Conservation (phyloP, 768 basidiomycete species). For the Hemileccinum rubropunctum region DNA sequence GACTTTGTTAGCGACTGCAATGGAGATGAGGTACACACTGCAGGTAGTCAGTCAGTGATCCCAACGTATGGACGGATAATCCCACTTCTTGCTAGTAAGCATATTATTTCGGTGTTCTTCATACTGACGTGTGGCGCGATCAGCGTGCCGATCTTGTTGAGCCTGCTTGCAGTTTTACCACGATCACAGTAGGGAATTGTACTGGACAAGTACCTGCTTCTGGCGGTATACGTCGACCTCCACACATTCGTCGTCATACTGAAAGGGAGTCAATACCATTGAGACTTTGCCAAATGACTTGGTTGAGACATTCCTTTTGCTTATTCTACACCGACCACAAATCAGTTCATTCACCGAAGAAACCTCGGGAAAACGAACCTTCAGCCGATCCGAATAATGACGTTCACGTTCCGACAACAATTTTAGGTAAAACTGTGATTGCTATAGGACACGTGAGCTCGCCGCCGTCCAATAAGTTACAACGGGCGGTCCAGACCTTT, state of each 20-base stretch:
- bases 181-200: not conserved
- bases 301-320: constrained; percentile 26
- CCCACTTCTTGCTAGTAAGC: constrained; percentile 79
- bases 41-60: not conserved
- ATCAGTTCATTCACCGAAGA: constrained; percentile 1
- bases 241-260: constrained; percentile 80
- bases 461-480: not conserved
- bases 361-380: constrained; percentile 43
- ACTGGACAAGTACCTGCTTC: constrained; percentile 57
- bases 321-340: constrained; percentile 24
- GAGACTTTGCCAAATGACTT: not conserved
- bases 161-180: constrained; percentile 41
- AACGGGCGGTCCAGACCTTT: constrained; percentile 46
- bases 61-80: not conserved
- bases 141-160: constrained; percentile 73
- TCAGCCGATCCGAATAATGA: constrained; percentile 61
- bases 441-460: constrained; percentile 40
- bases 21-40: constrained; percentile 72
- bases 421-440: constrained; percentile 69
- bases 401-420: constrained; percentile 69
- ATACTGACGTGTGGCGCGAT: constrained; percentile 67
- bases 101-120: constrained; percentile 77
- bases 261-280: constrained; percentile 9
- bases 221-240: constrained; percentile 73
- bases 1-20: constrained; percentile 61